Base-by-base conservation (phyloP, 2,329 filamentous ascomycete genomes). In the Venturia asperata region DNA sequence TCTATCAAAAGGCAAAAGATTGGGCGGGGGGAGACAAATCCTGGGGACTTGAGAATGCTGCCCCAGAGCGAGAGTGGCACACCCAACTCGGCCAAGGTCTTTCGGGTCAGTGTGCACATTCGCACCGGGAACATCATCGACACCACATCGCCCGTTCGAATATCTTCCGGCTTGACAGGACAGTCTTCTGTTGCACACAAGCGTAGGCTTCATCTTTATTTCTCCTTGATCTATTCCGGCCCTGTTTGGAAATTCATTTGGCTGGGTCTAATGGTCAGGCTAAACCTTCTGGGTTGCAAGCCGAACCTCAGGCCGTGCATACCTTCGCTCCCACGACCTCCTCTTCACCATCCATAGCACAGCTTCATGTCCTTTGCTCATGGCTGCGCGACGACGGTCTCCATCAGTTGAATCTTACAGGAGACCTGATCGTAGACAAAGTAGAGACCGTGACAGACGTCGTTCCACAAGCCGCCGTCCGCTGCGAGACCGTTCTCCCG, bases 351-450 rank as follows among this genome's bases (percentile, higher is more conserved):
- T 34, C 19, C n/a, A 21, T 30, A 64, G 24, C 52, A 58, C 21
- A 47, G 21, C 63, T 55, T 64, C 42, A 64, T 64, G 63, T 56
- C 42, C 52, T 19, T 49, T 58, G 43, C 63, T 64, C 45, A 64
- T 64, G 63, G 47, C 63, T 64, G 6, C 47, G 52, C 63, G 47
- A 42, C 24, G 30, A 37, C 63, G 63, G 63, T 52, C 63, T 64
- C 63, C 63, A 41, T 64, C 63, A 21, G 63, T 60, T 64, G 63
- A 64, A 21, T 56, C 63, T 47, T 39, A 37, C 21, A 47, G 49
- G 34, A 56, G 47, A 58, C 37, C 47, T 56, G 63, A 27, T 42
- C 45, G 63, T 39, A 58, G 47, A 52, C 30, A 39, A 30, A 64
- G 63, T 39, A 42, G 37, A 47, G 47, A 41, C 24, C 63, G 37